A percentile compares a stretch with the other conserved stretches of the same genome.
phyloP scores from a whole-genome alignment of 2,329 filamentous ascomycete genomes.

The Xylaria sp. region DNA sequence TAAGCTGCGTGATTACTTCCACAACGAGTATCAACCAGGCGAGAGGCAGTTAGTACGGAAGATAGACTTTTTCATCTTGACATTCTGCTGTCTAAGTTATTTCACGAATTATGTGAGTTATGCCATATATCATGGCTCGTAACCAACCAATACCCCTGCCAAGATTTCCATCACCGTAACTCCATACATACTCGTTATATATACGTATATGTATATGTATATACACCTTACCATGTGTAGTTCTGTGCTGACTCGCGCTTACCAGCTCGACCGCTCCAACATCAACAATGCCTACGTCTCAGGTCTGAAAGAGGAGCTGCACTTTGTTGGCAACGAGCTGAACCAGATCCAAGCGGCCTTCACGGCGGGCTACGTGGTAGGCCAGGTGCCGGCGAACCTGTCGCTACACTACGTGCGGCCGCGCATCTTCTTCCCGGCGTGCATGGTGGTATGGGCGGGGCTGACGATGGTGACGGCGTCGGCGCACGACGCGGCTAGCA shows the following conservation, averaged over 20 bases:
- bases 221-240: too few relatives aligned
- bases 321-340: slow-evolving; percentile 60
- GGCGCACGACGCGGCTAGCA: slow-evolving; percentile 60
- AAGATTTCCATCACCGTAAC: neutral
- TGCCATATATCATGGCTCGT: too few relatives aligned
- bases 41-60: slow-evolving; percentile 63
- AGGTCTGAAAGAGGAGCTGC: slow-evolving; percentile 63
- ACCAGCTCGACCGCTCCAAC: slow-evolving; percentile 61
- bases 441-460: slow-evolving; percentile 72
- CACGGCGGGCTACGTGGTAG: slow-evolving; percentile 60
- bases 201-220: too few relatives aligned
- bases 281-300: slow-evolving; percentile 66
- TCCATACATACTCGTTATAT: too few relatives aligned
- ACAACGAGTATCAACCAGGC: slow-evolving; percentile 47
- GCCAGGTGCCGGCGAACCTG: slow-evolving; percentile 70
- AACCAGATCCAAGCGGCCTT: slow-evolving; percentile 66
- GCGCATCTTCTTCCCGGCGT: slow-evolving; percentile 70
- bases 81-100: slow-evolving; percentile 70
- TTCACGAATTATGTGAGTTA: slow-evolving; percentile 63
- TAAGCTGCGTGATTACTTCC: slow-evolving; percentile 47
- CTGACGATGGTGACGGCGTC: slow-evolving; percentile 71
- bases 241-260: too few relatives aligned
- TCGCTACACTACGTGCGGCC: slow-evolving; percentile 72
- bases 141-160: neutral
- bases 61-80: slow-evolving; percentile 73